phyloP scores from a whole-genome alignment of 805 yeast genomes.

The Yarrowia sp. region DNA sequence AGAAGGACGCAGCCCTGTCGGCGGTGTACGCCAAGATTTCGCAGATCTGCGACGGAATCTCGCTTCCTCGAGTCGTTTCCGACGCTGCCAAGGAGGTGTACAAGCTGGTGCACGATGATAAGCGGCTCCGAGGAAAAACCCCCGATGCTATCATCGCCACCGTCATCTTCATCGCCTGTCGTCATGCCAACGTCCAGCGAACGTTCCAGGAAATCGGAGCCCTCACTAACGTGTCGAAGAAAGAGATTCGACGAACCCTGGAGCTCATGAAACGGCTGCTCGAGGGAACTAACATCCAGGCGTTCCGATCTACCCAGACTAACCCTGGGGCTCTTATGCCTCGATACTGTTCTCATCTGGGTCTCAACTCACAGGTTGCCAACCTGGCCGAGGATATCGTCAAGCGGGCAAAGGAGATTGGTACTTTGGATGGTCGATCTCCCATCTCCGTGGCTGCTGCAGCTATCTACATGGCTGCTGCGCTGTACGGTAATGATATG shows the following conservation, averaged over 20 bases:
- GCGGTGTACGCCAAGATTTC: conserved; percentile 88
- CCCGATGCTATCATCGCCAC: conserved; percentile 96
- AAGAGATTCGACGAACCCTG: conserved; percentile 90
- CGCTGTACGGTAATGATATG: conserved; percentile 77
- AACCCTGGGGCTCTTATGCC: conserved; percentile 92
- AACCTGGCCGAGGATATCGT: conserved; percentile 94
- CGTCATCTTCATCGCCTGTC: conserved; percentile 88
- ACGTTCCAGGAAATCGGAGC: conserved; percentile 96
- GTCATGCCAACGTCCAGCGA: conserved; percentile 90
- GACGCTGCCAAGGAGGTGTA: conserved; percentile 98
- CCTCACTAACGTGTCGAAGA: conserved; percentile 86
- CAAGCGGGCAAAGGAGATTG: conserved; percentile 81
- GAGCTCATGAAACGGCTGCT: conserved; percentile 74
- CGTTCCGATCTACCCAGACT: conserved; percentile 73
- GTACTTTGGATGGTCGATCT: conserved; percentile 92
- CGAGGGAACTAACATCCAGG: conserved; percentile 39
- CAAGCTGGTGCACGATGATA: conserved; percentile 84
- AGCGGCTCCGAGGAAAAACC: conserved; percentile 81
- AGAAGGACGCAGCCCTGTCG: conserved; percentile 80
- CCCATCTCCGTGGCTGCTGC: conserved; percentile 98
- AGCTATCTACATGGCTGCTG: conserved; percentile 88
- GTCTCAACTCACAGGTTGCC: conserved; percentile 77
- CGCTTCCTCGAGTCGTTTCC: conserved; percentile 89
- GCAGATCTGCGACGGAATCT: conserved; percentile 96
- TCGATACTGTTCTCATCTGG: conserved; percentile 93